phyloP scores from a whole-genome alignment of 2,329 filamentous ascomycete genomes.

The Geosmithia flava region DNA sequence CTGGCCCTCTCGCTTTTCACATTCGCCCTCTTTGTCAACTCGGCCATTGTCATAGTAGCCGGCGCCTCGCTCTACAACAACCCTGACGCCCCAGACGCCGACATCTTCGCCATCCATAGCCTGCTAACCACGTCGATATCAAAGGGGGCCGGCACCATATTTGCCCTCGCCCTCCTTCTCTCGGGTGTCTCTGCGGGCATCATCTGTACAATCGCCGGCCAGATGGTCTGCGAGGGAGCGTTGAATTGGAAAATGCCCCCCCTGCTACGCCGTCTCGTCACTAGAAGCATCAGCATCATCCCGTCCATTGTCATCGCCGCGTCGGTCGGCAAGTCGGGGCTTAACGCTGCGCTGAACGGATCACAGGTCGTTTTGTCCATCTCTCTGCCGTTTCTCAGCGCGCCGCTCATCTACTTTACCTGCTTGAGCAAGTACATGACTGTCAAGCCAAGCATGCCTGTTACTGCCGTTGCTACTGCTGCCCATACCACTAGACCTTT shows the following conservation, averaged over 20 bases:
- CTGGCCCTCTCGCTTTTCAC: conserved; percentile 63
- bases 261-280: conserved; percentile 63
- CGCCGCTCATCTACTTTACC: conserved; percentile 78
- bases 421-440: conserved; percentile 72
- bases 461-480: conserved; percentile 6
- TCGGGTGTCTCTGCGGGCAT: conserved; percentile 75
- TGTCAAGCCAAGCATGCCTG: conserved; percentile 43
- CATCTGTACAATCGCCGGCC: conserved; percentile 78
- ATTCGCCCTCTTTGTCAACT: conserved; percentile 77
- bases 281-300: conserved; percentile 67
- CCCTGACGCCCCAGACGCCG: too few species aligned
- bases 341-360: conserved; percentile 59
- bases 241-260: too few species aligned
- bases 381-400: conserved; percentile 70
- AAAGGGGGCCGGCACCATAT: conserved; percentile 68
- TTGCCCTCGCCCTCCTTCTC: conserved; percentile 68
- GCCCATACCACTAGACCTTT: too few species aligned
- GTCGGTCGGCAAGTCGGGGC: conserved; percentile 57
- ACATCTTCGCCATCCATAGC: conserved; percentile 44
- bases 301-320: conserved; percentile 76
- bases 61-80: conserved; percentile 58
- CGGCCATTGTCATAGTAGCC: conserved; percentile 68
- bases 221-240: conserved; percentile 57
- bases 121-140: conserved; percentile 59
- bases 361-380: conserved; percentile 20